phyloP scores from a whole-genome alignment of 768 basidiomycete genomes.

The Chalciporus piperatus region DNA sequence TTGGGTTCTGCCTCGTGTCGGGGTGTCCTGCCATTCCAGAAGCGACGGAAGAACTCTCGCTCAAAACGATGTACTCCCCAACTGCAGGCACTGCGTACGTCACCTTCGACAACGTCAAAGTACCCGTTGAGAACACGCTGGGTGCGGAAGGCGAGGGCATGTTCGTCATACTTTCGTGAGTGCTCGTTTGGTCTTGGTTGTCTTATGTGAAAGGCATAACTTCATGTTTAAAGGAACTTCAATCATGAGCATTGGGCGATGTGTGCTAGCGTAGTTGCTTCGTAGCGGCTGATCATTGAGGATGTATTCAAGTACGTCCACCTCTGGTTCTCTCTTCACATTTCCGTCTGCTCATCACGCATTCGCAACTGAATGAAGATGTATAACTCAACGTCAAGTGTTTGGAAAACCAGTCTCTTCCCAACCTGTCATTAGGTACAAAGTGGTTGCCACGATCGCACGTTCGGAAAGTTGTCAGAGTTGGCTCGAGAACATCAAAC shows the following conservation, averaged over 20 bases:
- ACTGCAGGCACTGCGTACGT: background rate
- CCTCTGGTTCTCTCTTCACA: too few species aligned
- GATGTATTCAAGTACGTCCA: conserved; percentile 65
- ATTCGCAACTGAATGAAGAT: conserved; percentile 46
- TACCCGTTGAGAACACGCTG: background rate
- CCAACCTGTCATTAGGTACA: conserved; percentile 73
- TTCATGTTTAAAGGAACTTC: conserved; percentile 50
- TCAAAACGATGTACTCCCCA: background rate
- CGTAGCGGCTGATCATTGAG: conserved; percentile 64
- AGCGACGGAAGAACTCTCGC: conserved; percentile 75
- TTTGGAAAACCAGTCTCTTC: conserved; percentile 69
- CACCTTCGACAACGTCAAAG: background rate
- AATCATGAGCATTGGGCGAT: conserved; percentile 78
- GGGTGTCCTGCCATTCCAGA: conserved; percentile 79
- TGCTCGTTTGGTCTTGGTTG: too few species aligned
- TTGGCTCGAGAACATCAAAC: conserved; percentile 79
- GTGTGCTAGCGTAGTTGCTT: conserved; percentile 46
- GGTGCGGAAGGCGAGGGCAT: background rate
- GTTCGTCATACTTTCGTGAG: conserved; percentile 50
- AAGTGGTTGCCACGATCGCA: conserved; percentile 69
- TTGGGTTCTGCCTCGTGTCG: conserved; percentile 85
- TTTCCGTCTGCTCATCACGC: background rate
- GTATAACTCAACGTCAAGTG: conserved; percentile 77
- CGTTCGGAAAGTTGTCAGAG: conserved; percentile 71
- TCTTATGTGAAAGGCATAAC: too few species aligned